Percentiles rank a stretch among this genome's conserved stretches.
Evolutionary conservation across 805 yeast species (phyloP).

Genomic region (Metschnikowia hibisci): DNA sequence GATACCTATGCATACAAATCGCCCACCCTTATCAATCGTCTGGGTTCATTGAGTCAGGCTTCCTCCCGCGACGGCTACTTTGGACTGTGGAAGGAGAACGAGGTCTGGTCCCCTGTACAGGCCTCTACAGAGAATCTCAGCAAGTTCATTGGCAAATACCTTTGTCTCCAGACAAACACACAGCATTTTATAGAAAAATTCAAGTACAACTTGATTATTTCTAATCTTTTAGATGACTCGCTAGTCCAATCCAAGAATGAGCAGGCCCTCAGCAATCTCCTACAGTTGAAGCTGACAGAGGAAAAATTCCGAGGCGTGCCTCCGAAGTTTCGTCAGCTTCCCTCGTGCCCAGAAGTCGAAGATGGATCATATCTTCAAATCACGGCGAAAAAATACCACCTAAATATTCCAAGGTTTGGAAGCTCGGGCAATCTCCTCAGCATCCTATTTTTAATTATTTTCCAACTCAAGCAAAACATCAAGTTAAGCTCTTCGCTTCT

Average conservation of each 20-base stretch:
- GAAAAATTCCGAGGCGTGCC: constrained; percentile 3
- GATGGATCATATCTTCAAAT: constrained; percentile 24
- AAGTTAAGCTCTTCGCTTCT: constrained; percentile 6
- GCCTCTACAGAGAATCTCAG: constrained; percentile 17
- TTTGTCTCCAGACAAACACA: constrained; percentile 15
- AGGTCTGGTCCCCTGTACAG: background rate
- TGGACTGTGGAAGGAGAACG: background rate
- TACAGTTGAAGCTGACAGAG: constrained; percentile 4
- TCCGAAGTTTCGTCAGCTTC: background rate
- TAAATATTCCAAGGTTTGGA: constrained; percentile 3
- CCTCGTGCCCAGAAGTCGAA: constrained; percentile 5
- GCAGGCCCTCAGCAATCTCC: constrained; percentile 25
- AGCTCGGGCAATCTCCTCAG: constrained; percentile 15
- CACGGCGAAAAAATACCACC: constrained; percentile 14
- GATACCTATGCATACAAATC: background rate
- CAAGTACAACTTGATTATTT: constrained; percentile 37
- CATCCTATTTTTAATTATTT: constrained; percentile 26
- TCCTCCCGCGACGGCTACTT: constrained; percentile 1
- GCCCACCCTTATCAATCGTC: constrained; percentile 1
- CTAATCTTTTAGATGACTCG: constrained; percentile 38
- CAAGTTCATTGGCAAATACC: constrained; percentile 27
- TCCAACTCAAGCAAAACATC: constrained; percentile 23
- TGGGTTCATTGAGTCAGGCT: constrained; percentile 7
- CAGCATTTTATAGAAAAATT: constrained; percentile 36
- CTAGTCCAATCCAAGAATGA: constrained; percentile 43